phyloP scores from a whole-genome alignment of 129 eudicot species.

The Flaveria sonorensis region DNA sequence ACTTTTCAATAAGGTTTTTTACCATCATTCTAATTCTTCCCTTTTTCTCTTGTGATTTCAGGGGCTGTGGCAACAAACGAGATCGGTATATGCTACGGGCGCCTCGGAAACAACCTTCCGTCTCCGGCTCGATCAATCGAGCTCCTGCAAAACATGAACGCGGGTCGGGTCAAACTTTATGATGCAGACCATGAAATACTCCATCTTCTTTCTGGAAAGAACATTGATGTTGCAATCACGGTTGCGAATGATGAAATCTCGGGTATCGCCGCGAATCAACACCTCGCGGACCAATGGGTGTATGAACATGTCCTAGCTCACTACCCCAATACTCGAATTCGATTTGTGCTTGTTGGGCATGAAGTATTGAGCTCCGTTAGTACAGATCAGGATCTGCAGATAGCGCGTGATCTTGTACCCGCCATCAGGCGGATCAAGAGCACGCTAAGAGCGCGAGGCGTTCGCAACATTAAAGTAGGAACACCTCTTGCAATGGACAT shows the following conservation, averaged over 20 bases:
- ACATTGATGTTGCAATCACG: slow-evolving; percentile 57
- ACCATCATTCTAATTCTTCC: neutral
- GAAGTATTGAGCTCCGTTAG: slow-evolving; percentile 54
- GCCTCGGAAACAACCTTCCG: slow-evolving; percentile 64
- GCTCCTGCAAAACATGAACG: slow-evolving; percentile 45
- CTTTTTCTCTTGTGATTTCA: neutral
- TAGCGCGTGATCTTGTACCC: slow-evolving; percentile 60
- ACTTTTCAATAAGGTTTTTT: neutral
- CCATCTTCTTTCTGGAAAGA: slow-evolving; percentile 50
- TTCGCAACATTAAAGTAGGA: slow-evolving; percentile 62
- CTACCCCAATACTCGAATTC: slow-evolving; percentile 60
- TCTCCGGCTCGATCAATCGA: slow-evolving; percentile 54
- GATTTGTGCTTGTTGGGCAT: slow-evolving; percentile 62
- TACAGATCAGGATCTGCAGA: slow-evolving; percentile 27
- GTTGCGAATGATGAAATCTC: slow-evolving; percentile 58
- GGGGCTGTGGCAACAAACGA: slow-evolving; percentile 35
- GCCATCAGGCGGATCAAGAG: slow-evolving; percentile 60
- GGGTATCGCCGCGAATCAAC: slow-evolving; percentile 49
- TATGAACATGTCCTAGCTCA: slow-evolving; percentile 53
- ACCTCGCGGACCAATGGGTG: slow-evolving; percentile 68
- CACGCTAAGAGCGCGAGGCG: slow-evolving; percentile 39
- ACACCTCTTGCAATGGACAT: slow-evolving; percentile 78
- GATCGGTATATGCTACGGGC: slow-evolving; percentile 68
- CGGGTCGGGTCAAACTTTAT: slow-evolving; percentile 51
- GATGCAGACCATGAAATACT: slow-evolving; percentile 70